Evolutionary conservation across 164 flowering plant species (phyloP).

Genomic region (Aristolochia fimbriata): DNA sequence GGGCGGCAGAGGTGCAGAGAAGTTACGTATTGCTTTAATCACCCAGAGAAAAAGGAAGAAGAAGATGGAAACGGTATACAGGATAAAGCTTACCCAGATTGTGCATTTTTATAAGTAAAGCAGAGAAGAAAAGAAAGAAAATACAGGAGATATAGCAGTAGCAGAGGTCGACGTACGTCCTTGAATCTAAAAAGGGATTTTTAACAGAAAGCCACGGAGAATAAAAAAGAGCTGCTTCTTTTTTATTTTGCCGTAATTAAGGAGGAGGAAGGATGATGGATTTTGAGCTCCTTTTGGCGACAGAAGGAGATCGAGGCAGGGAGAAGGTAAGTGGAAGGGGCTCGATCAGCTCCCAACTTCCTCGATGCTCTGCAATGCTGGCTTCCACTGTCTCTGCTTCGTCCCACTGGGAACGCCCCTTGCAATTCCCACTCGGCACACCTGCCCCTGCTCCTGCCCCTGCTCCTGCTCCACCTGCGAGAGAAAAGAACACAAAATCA

Average conservation of each 20-base stretch:
- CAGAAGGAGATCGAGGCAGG: background rate
- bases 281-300: background rate
- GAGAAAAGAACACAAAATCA: background rate
- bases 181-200: no score
- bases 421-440: slow-evolving; percentile 16
- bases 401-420: slow-evolving; percentile 11
- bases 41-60: no score
- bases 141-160: no score
- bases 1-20: no score
- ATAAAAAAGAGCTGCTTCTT: background rate
- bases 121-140: no score
- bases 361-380: slow-evolving; percentile 64
- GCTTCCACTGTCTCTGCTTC: slow-evolving; percentile 51
- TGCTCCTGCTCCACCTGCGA: background rate
- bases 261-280: background rate
- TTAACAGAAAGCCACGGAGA: no score
- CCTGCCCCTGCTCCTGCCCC: slow-evolving; percentile 7
- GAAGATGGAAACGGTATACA: no score
- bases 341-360: slow-evolving; percentile 33
- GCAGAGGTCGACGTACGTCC: no score
- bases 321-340: no score
- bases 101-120: no score
- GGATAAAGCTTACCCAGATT: no score
- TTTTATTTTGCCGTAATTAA: background rate
- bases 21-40: no score